Percentiles rank a stretch among this genome's conserved stretches.
Evolutionary conservation across 1,284 basidiomycete genomes (phyloP).

Genomic region (Ceraceosorus guamensis): DNA sequence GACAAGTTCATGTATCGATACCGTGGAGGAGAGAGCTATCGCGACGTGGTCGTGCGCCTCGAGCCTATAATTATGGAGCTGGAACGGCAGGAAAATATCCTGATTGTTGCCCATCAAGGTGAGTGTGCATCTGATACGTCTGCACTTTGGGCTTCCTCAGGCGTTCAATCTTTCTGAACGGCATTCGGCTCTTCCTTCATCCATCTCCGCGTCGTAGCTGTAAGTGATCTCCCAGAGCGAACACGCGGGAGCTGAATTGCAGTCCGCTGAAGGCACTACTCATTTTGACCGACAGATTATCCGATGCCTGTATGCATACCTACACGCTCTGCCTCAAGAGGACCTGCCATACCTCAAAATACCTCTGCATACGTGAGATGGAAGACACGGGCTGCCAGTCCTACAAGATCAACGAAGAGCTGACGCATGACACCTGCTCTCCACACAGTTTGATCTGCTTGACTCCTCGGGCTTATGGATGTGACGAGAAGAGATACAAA

Average conservation of each 20-base stretch:
- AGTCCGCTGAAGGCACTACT: too few relatives aligned
- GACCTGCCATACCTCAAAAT: constrained; percentile 94
- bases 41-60: constrained; percentile 80
- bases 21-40: constrained; percentile 81
- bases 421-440: background rate
- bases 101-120: constrained; percentile 92
- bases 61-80: constrained; percentile 99
- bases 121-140: too few relatives aligned
- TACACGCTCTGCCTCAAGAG: constrained; percentile 81
- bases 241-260: too few relatives aligned
- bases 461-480: constrained; percentile 95
- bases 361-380: constrained; percentile 64
- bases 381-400: background rate
- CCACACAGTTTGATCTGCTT: background rate
- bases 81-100: constrained; percentile 91
- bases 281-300: too few relatives aligned
- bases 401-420: background rate
- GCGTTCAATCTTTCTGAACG: too few relatives aligned
- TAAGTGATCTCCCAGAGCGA: too few relatives aligned
- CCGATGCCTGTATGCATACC: constrained; percentile 68
- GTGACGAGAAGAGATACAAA: constrained; percentile 81
- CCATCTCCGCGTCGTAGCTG: too few relatives aligned
- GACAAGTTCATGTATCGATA: constrained; percentile 99
- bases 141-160: too few relatives aligned
- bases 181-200: too few relatives aligned